These are phyloP conservation scores for Acmispon strigosus DNA, from an alignment of 306 rosid genomes.

Conservation along the genomic window DNA sequence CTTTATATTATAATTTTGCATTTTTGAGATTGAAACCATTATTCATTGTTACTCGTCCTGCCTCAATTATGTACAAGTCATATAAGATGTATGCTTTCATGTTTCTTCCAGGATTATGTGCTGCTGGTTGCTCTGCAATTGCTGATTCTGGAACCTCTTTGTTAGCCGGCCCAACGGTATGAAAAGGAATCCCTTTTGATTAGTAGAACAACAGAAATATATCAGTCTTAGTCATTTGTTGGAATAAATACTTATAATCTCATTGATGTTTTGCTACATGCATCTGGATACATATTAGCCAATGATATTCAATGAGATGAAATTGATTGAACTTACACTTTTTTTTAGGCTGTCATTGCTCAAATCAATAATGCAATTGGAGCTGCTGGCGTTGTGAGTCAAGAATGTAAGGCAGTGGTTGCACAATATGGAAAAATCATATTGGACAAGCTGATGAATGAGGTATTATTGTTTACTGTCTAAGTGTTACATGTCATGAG, in stretches of 20 bases:
- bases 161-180: too few species aligned
- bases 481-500: too few species aligned
- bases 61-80: not conserved
- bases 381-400: slow-evolving; percentile 27
- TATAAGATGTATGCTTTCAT: not conserved
- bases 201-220: not conserved
- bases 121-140: slow-evolving; percentile 30
- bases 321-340: not conserved
- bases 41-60: too few species aligned
- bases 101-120: slow-evolving; percentile 31
- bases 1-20: too few species aligned
- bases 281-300: not conserved
- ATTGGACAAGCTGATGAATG: slow-evolving; percentile 18
- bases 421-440: slow-evolving; percentile 30
- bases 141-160: slow-evolving; percentile 27
- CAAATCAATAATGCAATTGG: slow-evolving; percentile 42
- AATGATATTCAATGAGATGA: not conserved
- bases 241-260: not conserved
- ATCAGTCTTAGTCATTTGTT: too few species aligned
- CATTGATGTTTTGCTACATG: not conserved
- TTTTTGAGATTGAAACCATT: too few species aligned
- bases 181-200: too few species aligned
- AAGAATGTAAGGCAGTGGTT: slow-evolving; percentile 34
- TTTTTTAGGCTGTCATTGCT: slow-evolving; percentile 23
- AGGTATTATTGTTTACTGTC: too few species aligned